Conservation (phyloP, 225 moss, liverwort and hornwort genomes). For the Pleurozium schreberi region DNA sequence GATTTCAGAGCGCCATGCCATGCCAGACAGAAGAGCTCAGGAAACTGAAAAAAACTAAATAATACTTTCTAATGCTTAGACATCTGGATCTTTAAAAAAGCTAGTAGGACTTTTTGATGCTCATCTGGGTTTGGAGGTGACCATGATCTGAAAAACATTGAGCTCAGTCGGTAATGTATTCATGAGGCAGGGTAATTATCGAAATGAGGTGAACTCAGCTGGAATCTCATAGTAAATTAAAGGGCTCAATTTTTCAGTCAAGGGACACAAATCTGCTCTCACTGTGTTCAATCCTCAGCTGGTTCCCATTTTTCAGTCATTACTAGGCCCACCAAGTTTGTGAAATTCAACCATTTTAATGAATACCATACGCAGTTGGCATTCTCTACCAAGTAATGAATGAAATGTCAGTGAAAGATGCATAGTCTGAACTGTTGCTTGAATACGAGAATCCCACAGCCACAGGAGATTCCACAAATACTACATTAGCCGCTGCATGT, state of each 20-base stretch:
- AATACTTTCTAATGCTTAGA: background rate
- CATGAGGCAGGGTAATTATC: background rate
- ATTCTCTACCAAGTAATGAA: background rate
- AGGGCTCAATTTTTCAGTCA: background rate
- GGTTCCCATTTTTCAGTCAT: background rate
- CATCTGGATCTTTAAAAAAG: no score
- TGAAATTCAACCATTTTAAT: background rate
- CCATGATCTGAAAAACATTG: background rate
- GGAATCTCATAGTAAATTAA: background rate
- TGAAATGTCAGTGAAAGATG: background rate
- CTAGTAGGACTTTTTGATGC: no score
- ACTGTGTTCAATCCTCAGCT: no score
- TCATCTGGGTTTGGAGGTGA: background rate
- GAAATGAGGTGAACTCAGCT: background rate
- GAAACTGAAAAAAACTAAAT: background rate
- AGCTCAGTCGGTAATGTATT: background rate
- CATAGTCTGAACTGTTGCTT: conserved; percentile 12
- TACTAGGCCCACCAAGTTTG: background rate
- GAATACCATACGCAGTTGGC: background rate
- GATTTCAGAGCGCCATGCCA: background rate
- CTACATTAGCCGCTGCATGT: conserved; percentile 18
- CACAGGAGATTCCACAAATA: conserved; percentile 54
- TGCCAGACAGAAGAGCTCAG: no score
- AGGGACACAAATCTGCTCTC: background rate
- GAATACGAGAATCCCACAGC: conserved; percentile 50